Percentiles rank a stretch among this genome's conserved stretches.
These are phyloP conservation scores for Phytopythium ostracodes DNA, from an alignment of 352 stramenopile species.

Conservation along the genomic window DNA sequence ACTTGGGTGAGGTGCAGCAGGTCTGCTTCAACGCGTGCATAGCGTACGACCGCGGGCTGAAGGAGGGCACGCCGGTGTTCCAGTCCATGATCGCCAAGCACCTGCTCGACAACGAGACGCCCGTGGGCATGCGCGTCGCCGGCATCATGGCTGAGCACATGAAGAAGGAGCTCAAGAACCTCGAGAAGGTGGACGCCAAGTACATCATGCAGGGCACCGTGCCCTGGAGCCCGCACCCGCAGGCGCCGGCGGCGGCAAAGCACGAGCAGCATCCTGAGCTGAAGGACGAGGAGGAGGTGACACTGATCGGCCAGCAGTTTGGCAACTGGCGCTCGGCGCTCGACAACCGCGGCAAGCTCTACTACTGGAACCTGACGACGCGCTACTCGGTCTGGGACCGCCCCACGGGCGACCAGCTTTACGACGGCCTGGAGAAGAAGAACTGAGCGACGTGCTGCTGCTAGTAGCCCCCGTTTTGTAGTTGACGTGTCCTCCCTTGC, in stretches of 20 bases:
- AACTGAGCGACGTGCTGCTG: not conserved
- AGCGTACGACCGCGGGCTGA: slow-evolving; percentile 91
- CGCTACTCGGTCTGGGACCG: slow-evolving; percentile 79
- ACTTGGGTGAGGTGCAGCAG: slow-evolving; percentile 95
- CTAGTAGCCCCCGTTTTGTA: not conserved
- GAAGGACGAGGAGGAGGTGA: slow-evolving; percentile 51
- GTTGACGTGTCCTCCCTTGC: not conserved
- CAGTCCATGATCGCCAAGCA: slow-evolving; percentile 68
- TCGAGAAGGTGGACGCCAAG: slow-evolving; percentile 72
- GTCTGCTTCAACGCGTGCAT: slow-evolving; percentile 93
- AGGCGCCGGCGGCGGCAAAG: slow-evolving; percentile 9
- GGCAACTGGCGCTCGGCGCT: slow-evolving; percentile 84
- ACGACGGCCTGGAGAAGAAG: slow-evolving; percentile 46
- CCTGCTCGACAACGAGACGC: slow-evolving; percentile 69
- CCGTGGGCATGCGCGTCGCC: slow-evolving; percentile 49
- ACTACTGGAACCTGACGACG: slow-evolving; percentile 87
- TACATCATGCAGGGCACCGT: slow-evolving; percentile 73
- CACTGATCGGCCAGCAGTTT: slow-evolving; percentile 77
- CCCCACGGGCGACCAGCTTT: slow-evolving; percentile 50
- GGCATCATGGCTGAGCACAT: slow-evolving; percentile 65
- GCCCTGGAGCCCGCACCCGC: slow-evolving; percentile 52
- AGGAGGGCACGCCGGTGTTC: slow-evolving; percentile 45
- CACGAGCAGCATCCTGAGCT: slow-evolving; percentile 13
- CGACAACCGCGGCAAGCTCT: slow-evolving; percentile 83
- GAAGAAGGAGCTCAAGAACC: slow-evolving; percentile 74